Percentiles rank a stretch among this genome's conserved stretches.
Conservation (phyloP, 352 stramenopile genomes). For the Pythium sukuiense region DNA sequence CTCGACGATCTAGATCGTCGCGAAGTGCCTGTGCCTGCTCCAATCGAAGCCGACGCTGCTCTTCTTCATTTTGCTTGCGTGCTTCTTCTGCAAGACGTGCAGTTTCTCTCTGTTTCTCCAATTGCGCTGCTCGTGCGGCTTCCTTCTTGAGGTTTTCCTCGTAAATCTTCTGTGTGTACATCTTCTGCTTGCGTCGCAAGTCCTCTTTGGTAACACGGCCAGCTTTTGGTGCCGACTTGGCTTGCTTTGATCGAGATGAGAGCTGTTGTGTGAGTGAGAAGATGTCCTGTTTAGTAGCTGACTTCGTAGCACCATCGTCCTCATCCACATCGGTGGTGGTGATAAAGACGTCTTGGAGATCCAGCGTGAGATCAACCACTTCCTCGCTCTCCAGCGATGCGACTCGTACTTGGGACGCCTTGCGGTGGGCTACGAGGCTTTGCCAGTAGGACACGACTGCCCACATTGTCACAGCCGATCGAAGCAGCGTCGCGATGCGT, state of each 20-base stretch:
- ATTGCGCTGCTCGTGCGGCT: constrained; percentile 16
- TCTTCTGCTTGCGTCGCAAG: constrained; percentile 37
- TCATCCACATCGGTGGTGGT: background rate
- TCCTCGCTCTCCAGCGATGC: background rate
- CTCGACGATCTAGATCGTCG: constrained; percentile 43
- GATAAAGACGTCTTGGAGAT: constrained; percentile 9
- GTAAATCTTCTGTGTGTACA: constrained; percentile 41
- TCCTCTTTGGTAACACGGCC: constrained; percentile 25
- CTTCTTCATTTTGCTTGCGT: constrained; percentile 29
- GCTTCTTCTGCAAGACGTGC: constrained; percentile 30
- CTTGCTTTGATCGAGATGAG: background rate
- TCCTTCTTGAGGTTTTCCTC: constrained; percentile 44
- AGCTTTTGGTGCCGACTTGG: background rate
- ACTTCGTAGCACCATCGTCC: background rate
- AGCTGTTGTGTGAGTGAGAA: constrained; percentile 69
- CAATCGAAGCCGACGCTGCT: constrained; percentile 32
- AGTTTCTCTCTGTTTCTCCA: constrained; percentile 34
- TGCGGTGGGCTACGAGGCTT: constrained; percentile 26
- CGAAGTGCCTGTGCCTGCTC: constrained; percentile 31
- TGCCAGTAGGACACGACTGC: constrained; percentile 42
- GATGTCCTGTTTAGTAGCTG: background rate
- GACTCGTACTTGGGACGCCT: background rate
- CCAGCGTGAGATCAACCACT: background rate
- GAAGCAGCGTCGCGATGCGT: constrained; percentile 37
- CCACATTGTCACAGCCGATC: constrained; percentile 29